Evolutionary conservation across 495 filamentous ascomycete species (phyloP), one percentile per base, ranked within the genome.

Genomic region (Penicillium coffeae): DNA sequence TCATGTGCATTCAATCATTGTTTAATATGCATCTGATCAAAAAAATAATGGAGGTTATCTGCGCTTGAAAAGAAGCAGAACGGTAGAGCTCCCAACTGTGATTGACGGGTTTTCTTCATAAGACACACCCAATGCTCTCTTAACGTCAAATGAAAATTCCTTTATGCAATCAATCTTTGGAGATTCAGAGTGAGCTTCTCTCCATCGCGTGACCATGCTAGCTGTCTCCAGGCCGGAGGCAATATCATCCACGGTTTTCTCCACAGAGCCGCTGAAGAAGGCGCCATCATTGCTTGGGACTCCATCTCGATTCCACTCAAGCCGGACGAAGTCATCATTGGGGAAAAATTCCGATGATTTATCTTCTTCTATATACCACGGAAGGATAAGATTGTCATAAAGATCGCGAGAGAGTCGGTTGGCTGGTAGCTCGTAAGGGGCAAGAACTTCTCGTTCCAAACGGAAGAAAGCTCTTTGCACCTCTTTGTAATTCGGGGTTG

Each of bases 131-230:
- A 50, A 21, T 21, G 54, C 47, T 38, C 37, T 30, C 18, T 47
- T 34, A 0, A 63, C 30, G 21, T 54, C 44, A 4, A 30, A 30
- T 5, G 25, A 4, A 10, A 30, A 30, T 30, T 30, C 5, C 25
- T 10, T 4, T 10, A 30, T 10, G 25, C 25, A 30, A 10, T 30
- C 25, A 30, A 5, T 30, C 5, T 4, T 10, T 10, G 25, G 4
- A 10, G 25, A 30, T 4, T 64, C 47, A 10, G 58, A 64, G 65
- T 79, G 52, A 0, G 72, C 73, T 32, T 75, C 53, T 30, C 72
- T 56, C 76, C 75, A 79, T 21, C 75, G 47, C 0, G 64, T 68
- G 10, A 76, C 64, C 38, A 67, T 58, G 40, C 75, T 79, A 1
- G 51, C 46, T 1, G 71, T 75, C 2, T 45, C 44, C 7, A 77